A percentile compares a stretch with the other conserved stretches of the same genome.
These are phyloP conservation scores for Penicillium paneum DNA, from an alignment of 2,329 filamentous ascomycete genomes.

Conservation along the genomic window DNA sequence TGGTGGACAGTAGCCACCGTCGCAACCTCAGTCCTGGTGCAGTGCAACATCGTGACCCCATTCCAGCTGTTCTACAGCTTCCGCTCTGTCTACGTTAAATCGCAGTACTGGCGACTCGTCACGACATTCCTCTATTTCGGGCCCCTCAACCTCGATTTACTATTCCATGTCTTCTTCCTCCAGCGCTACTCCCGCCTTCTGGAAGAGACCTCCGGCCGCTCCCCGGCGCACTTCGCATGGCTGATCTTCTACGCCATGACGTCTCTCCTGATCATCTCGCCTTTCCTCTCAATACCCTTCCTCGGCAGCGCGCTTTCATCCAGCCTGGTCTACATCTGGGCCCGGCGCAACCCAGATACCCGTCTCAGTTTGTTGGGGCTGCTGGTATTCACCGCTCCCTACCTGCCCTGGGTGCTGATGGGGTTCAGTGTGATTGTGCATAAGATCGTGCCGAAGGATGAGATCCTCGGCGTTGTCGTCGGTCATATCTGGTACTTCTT, in stretches of 20 bases:
- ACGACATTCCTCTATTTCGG: conserved; percentile 98
- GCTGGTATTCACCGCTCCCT: conserved; percentile 88
- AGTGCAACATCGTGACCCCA: conserved; percentile 86
- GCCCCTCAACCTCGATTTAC: conserved; percentile 84
- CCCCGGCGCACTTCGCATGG: conserved; percentile 93
- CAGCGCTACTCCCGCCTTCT: conserved; percentile 93
- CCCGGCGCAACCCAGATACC: conserved; percentile 87
- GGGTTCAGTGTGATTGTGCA: conserved; percentile 89
- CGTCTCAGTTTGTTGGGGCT: conserved; percentile 84
- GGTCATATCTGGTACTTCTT: conserved; percentile 99
- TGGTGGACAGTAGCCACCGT: conserved; percentile 97
- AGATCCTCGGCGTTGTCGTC: conserved; percentile 91
- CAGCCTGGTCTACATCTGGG: conserved; percentile 97
- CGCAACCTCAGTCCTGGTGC: conserved; percentile 80
- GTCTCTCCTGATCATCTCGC: conserved; percentile 76
- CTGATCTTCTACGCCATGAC: conserved; percentile 80
- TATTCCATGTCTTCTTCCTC: conserved; percentile 98
- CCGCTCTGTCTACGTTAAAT: conserved; percentile 83
- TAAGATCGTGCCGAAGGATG: conserved; percentile 85
- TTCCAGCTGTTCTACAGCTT: conserved; percentile 98
- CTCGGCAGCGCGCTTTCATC: conserved; percentile 90
- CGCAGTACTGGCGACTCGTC: conserved; percentile 96
- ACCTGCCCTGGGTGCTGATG: conserved; percentile 94
- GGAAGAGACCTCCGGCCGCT: conserved; percentile 89
- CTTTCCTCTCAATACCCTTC: conserved; percentile 86